phyloP scores from a whole-genome alignment of 805 yeast genomes.

The Wickerhamiella musiphila region DNA sequence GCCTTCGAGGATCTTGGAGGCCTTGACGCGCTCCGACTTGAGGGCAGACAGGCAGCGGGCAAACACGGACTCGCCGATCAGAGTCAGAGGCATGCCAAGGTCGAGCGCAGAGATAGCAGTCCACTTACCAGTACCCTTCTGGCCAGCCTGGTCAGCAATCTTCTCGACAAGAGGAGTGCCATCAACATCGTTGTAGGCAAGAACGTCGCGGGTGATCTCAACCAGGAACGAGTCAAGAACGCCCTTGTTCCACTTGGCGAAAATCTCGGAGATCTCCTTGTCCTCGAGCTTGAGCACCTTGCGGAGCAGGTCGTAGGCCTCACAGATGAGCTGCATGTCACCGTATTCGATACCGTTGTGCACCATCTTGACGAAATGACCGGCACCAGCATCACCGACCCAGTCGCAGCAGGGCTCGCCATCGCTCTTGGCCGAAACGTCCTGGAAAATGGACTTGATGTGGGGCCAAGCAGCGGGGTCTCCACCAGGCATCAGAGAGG shows the following conservation, averaged over 20 bases:
- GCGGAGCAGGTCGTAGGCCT: conserved; percentile 92
- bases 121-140: conserved; percentile 99
- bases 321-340: conserved; percentile 98
- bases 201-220: conserved; percentile 91
- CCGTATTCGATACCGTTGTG: conserved; percentile 99
- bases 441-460: conserved; percentile 90
- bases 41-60: conserved; percentile 89
- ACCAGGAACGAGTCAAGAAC: conserved; percentile 92
- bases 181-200: conserved; percentile 75
- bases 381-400: conserved; percentile 99
- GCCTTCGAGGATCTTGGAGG: conserved; percentile 63
- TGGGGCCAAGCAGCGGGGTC: conserved; percentile 97
- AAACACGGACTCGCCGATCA: conserved; percentile 97
- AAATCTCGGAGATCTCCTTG: conserved; percentile 86
- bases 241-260: conserved; percentile 89
- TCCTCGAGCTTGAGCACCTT: conserved; percentile 80
- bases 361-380: conserved; percentile 98
- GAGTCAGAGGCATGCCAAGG: conserved; percentile 94
- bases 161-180: conserved; percentile 91
- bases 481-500: conserved; percentile 99
- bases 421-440: conserved; percentile 87
- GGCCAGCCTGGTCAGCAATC: conserved; percentile 94
- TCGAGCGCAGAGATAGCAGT: conserved; percentile 96
- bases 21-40: conserved; percentile 78
- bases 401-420: conserved; percentile 99